phyloP scores from a whole-genome alignment of 345 rosid species.

The Microcos paniculata region DNA sequence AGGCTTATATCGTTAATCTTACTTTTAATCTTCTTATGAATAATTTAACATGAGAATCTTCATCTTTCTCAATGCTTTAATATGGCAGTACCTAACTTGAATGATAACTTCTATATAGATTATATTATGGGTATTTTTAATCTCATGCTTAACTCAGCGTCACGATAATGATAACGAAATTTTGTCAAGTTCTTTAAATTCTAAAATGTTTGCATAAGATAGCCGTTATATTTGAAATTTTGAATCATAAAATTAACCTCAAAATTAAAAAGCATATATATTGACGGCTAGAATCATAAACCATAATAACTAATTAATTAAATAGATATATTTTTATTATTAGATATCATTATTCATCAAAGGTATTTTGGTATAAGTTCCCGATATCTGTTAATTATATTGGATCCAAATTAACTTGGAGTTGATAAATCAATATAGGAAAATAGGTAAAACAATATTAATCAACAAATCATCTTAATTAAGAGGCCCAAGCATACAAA shows the following conservation, averaged over 20 bases:
- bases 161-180: not conserved
- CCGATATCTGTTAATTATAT: no score
- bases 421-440: no score
- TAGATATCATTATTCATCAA: no score
- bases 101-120: not conserved
- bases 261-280: not conserved
- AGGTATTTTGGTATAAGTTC: no score
- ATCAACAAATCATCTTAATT: no score
- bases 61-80: not conserved
- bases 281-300: not conserved
- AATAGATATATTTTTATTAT: no score
- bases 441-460: no score
- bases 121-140: not conserved
- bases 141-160: not conserved
- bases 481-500: no score
- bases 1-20: not conserved
- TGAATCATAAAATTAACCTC: not conserved
- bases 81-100: not conserved
- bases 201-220: not conserved
- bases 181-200: not conserved
- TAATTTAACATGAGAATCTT: not conserved
- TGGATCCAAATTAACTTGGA: no score
- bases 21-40: not conserved
- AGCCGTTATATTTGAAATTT: not conserved
- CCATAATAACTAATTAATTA: no score